Evolutionary conservation across 1,284 basidiomycete species (phyloP).

Genomic region (Pseudomicrostroma phylloplanum): DNA sequence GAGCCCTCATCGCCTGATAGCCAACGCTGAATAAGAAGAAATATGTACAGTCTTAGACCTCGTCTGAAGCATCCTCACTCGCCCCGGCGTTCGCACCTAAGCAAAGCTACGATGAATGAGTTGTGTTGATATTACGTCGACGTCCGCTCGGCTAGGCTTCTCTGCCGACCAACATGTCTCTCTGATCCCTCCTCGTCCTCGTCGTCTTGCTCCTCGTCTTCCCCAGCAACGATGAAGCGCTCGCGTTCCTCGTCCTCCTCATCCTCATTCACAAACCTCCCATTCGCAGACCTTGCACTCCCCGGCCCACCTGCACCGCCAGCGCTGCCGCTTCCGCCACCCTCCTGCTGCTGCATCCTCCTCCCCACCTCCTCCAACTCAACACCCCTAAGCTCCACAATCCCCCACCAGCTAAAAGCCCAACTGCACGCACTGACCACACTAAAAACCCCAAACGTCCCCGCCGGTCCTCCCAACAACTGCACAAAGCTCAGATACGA

Average conservation of each 20-base stretch:
- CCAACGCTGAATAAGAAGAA: no score
- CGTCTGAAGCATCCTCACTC: no score
- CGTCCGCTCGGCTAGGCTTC: no score
- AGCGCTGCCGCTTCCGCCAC: not conserved
- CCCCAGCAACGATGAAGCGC: not conserved
- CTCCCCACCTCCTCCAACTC: slow-evolving; percentile 3
- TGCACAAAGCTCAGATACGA: slow-evolving; percentile 20
- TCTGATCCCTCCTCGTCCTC: not conserved
- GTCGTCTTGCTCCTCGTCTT: not conserved
- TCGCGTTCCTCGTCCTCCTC: not conserved
- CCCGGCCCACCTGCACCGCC: not conserved
- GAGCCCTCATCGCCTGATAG: no score
- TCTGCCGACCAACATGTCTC: no score
- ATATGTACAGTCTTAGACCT: no score
- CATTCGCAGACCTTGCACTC: not conserved
- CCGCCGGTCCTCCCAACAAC: not conserved
- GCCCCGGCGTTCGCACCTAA: no score
- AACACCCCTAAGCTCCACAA: not conserved
- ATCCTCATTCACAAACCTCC: not conserved
- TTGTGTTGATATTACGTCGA: no score
- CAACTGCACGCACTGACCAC: not conserved
- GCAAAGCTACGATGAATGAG: no score
- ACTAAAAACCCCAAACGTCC: not conserved
- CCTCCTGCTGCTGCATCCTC: not conserved
- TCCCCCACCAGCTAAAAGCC: not conserved